Conservation (phyloP, 83 land plant genomes). For the Diphasiastrum complanatum region DNA sequence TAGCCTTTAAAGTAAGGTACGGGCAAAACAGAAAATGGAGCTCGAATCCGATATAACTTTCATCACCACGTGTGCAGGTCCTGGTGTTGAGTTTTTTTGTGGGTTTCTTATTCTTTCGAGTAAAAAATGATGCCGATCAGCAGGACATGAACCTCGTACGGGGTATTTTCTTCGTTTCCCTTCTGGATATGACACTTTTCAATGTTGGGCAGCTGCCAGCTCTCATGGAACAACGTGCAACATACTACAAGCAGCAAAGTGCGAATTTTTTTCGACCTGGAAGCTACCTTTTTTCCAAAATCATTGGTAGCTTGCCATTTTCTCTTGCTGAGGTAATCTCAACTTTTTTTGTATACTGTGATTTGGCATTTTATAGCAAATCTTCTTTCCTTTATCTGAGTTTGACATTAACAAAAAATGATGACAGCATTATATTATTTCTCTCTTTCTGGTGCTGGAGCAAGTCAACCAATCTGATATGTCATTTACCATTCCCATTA, state of each 20-base stretch:
- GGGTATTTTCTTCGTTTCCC: constrained; percentile 3
- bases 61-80: background rate
- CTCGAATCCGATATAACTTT: background rate
- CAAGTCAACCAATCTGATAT: no score
- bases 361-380: background rate
- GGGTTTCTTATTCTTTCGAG: constrained; percentile 10
- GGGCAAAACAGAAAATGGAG: background rate
- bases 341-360: background rate
- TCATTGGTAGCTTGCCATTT: constrained; percentile 3
- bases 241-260: constrained; percentile 10
- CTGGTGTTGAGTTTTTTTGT: background rate
- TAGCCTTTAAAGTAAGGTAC: background rate
- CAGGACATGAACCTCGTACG: constrained; percentile 2
- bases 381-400: background rate
- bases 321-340: constrained; percentile 9
- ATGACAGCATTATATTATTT: no score
- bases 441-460: no score
- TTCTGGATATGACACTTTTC: constrained; percentile 10
- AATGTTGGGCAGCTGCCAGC: constrained; percentile 12
- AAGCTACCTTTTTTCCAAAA: constrained; percentile 2
- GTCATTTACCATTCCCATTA: no score
- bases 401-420: no score
- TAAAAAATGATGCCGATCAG: constrained; percentile 3
- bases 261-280: constrained; percentile 8
- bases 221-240: constrained; percentile 2